Evolutionary conservation across 257 asterid species (phyloP).

Genomic region (Linderniella brevidens): DNA sequence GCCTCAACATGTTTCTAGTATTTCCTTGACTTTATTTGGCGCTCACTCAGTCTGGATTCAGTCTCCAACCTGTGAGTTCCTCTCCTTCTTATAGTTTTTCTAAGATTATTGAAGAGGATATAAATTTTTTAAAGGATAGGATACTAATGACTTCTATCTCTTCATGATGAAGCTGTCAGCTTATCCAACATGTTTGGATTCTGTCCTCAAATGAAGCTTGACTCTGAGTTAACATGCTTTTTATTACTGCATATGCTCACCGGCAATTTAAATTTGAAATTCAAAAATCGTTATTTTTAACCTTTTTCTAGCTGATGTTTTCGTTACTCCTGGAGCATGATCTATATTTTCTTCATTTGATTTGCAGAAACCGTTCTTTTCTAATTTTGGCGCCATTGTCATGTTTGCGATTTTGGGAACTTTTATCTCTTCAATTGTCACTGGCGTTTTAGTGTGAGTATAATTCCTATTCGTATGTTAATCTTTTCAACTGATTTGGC

Average conservation of each 20-base stretch:
- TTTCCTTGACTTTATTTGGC: constrained; percentile 44
- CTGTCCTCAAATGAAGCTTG: too few relatives aligned
- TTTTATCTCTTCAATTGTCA: constrained; percentile 73
- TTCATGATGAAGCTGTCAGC: too few relatives aligned
- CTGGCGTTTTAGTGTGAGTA: constrained; percentile 91
- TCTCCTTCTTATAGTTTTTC: constrained; percentile 1
- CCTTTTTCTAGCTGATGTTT: too few relatives aligned
- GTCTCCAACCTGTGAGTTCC: constrained; percentile 79
- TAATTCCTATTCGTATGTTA: constrained; percentile 4
- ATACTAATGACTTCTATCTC: too few relatives aligned
- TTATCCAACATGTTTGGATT: too few relatives aligned
- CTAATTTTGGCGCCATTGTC: constrained; percentile 94
- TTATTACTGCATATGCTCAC: too few relatives aligned
- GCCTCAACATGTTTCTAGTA: neutral
- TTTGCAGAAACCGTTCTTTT: constrained; percentile 93
- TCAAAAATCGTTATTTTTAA: too few relatives aligned
- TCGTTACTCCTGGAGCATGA: too few relatives aligned
- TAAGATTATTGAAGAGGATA: constrained; percentile 4
- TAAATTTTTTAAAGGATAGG: neutral
- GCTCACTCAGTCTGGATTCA: constrained; percentile 91
- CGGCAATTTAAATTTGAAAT: too few relatives aligned
- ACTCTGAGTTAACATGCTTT: too few relatives aligned
- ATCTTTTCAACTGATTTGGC: neutral
- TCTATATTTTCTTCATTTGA: constrained; percentile 3
- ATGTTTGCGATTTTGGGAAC: constrained; percentile 87